These are phyloP conservation scores for Rhizoclosmatium sp. DNA, from an alignment of 192 early-diverging fungal species.

Conservation along the genomic window DNA sequence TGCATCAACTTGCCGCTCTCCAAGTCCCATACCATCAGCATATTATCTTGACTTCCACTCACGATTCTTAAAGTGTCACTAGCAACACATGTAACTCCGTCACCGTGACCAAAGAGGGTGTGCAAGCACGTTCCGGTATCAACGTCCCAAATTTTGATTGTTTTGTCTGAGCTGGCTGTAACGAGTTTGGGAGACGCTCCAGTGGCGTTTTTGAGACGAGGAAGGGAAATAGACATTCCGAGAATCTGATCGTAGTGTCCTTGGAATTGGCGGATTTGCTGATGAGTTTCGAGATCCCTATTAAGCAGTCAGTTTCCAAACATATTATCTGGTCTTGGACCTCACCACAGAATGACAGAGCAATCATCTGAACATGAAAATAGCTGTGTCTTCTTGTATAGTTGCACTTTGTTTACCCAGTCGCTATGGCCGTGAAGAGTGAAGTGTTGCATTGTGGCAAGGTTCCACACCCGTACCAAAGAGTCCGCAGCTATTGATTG, in stretches of 20 bases:
- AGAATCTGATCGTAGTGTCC: conserved; percentile 60
- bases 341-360: conserved; percentile 59
- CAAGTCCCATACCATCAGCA: conserved; percentile 92
- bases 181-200: conserved; percentile 73
- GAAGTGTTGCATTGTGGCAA: conserved; percentile 68
- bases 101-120: conserved; percentile 83
- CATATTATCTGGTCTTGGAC: background rate
- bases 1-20: conserved; percentile 64
- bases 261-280: conserved; percentile 64
- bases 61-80: conserved; percentile 79
- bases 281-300: conserved; percentile 73
- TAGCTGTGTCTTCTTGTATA: conserved; percentile 59
- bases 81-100: conserved; percentile 84
- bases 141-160: conserved; percentile 91
- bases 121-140: conserved; percentile 80
- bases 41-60: conserved; percentile 85
- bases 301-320: background rate
- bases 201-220: conserved; percentile 15
- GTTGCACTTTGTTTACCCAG: conserved; percentile 90
- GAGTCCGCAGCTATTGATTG: conserved; percentile 65
- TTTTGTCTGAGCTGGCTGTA: conserved; percentile 89
- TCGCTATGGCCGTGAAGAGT: conserved; percentile 85
- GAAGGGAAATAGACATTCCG: conserved; percentile 45
- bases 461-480: conserved; percentile 89
- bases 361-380: conserved; percentile 93